These are phyloP conservation scores for Hydnum rufescens DNA, from an alignment of 768 basidiomycete species.

Conservation along the genomic window DNA sequence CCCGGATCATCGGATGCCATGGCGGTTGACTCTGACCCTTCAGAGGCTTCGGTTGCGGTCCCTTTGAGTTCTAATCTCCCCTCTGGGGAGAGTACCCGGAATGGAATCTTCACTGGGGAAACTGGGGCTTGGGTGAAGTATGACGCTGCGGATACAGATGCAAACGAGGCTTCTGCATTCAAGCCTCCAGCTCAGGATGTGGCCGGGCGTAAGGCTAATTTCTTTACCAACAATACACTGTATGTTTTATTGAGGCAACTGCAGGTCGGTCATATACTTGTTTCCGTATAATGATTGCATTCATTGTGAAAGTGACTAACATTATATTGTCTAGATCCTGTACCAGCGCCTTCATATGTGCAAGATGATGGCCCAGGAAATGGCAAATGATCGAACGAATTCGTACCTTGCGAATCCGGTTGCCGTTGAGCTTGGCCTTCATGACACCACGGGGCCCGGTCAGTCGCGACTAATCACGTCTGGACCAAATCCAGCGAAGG, in stretches of 20 bases:
- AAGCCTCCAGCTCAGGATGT: background rate
- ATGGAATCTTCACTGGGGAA: no score
- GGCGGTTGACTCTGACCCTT: slow-evolving; percentile 6
- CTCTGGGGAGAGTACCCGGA: no score
- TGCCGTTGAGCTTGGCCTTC: slow-evolving; percentile 65
- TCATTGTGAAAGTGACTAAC: background rate
- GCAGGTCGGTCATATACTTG: slow-evolving; percentile 41
- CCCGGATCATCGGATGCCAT: background rate
- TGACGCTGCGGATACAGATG: background rate
- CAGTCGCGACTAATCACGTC: slow-evolving; percentile 9
- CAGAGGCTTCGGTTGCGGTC: background rate
- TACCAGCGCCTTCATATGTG: slow-evolving; percentile 75
- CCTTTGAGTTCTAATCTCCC: no score
- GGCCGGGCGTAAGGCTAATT: slow-evolving; percentile 15
- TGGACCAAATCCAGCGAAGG: slow-evolving; percentile 27
- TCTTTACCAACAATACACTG: slow-evolving; percentile 85
- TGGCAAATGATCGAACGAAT: slow-evolving; percentile 32
- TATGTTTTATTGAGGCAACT: slow-evolving; percentile 77
- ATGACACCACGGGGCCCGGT: slow-evolving; percentile 54
- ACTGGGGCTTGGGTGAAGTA: background rate
- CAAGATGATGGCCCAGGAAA: slow-evolving; percentile 57
- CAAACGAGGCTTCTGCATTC: background rate
- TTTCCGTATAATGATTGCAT: background rate
- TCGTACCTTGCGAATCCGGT: slow-evolving; percentile 57
- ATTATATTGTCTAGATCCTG: slow-evolving; percentile 36